phyloP scores from a whole-genome alignment of 129 eudicot genomes.

The Solidago caesia region DNA sequence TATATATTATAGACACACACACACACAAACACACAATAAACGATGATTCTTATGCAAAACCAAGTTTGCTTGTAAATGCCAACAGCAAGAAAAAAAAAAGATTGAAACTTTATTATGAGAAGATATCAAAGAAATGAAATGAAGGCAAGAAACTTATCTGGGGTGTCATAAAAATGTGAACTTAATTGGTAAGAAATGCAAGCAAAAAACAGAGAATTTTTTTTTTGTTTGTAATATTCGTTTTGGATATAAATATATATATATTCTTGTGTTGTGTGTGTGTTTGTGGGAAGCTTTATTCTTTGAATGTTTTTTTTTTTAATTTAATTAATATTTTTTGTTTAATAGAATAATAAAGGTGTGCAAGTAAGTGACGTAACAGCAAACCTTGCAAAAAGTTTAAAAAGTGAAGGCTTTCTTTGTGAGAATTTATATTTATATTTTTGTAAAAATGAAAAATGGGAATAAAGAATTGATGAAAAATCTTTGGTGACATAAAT shows the following conservation, averaged over 20 bases:
- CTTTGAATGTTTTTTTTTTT: conserved; percentile 25
- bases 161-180: conserved; percentile 23
- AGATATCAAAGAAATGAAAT: conserved; percentile 21
- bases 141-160: conserved; percentile 35
- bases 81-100: neutral
- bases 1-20: too few relatives aligned
- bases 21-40: neutral
- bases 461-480: conserved; percentile 21
- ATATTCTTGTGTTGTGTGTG: neutral
- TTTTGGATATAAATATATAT: conserved; percentile 24
- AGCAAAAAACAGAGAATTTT: neutral
- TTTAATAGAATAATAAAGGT: conserved; percentile 16
- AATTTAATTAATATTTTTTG: neutral
- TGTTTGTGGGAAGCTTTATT: conserved; percentile 1
- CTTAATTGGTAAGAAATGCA: conserved; percentile 8
- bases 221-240: conserved; percentile 33
- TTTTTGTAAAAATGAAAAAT: neutral
- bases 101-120: neutral
- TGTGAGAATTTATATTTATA: conserved; percentile 4
- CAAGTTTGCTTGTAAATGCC: conserved; percentile 10
- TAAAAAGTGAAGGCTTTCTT: neutral
- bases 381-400: conserved; percentile 29
- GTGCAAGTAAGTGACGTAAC: conserved; percentile 29
- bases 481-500: neutral
- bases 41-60: conserved; percentile 27